These are phyloP conservation scores for Oryza australiensis DNA, from an alignment of 176 grass and related monocot genomes.

Conservation along the genomic window DNA sequence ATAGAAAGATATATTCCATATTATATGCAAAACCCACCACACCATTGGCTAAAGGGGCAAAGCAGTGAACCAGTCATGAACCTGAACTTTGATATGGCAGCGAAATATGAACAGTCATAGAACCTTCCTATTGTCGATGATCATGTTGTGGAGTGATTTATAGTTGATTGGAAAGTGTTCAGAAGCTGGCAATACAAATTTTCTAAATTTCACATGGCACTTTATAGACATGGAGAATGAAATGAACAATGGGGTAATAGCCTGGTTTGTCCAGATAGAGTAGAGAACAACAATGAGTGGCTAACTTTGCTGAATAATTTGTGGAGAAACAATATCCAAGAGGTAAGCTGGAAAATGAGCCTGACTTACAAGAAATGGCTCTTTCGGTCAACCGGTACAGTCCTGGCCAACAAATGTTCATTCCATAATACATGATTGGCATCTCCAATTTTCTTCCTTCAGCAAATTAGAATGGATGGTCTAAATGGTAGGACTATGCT, in stretches of 20 bases:
- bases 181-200: too few relatives aligned
- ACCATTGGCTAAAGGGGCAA: background rate
- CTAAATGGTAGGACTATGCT: background rate
- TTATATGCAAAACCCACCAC: background rate
- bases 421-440: background rate
- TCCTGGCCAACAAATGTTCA: background rate
- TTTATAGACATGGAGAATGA: too few relatives aligned
- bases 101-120: too few relatives aligned
- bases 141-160: too few relatives aligned
- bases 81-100: too few relatives aligned
- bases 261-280: background rate
- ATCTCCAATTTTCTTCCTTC: background rate
- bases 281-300: background rate
- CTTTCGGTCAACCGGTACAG: background rate
- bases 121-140: too few relatives aligned
- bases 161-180: too few relatives aligned
- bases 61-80: too few relatives aligned
- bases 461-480: background rate
- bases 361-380: background rate
- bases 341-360: slow-evolving; percentile 2
- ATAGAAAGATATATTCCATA: background rate
- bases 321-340: background rate
- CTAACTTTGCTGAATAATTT: background rate
- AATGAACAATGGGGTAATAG: background rate
- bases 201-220: too few relatives aligned